These are phyloP conservation scores for Yamadazyma buinensis DNA, from an alignment of 1,139 yeast genomes.

Conservation along the genomic window DNA sequence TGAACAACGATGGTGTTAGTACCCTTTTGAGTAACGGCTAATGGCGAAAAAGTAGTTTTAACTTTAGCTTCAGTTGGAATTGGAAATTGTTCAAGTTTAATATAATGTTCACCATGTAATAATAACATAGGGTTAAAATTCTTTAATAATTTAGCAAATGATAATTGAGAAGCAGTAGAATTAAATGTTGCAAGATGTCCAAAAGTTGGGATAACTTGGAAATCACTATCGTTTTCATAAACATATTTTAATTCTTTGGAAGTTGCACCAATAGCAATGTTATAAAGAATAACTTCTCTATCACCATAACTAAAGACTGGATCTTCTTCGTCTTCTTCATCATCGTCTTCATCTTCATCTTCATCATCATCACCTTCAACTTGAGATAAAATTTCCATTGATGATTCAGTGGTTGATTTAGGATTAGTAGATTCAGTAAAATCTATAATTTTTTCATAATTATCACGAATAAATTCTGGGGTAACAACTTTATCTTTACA, in stretches of 20 bases:
- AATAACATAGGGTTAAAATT: constrained; percentile 87
- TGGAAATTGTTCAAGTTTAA: constrained; percentile 75
- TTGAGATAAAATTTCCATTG: constrained; percentile 71
- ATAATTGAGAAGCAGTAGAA: constrained; percentile 48
- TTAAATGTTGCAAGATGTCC: constrained; percentile 78
- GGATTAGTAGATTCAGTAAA: constrained; percentile 65
- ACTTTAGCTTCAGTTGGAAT: constrained; percentile 70
- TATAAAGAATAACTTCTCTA: constrained; percentile 78
- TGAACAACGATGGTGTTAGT: constrained; percentile 80
- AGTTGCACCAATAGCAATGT: constrained; percentile 85
- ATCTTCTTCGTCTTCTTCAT: constrained; percentile 51
- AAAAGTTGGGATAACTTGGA: constrained; percentile 88
- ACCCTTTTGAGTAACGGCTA: constrained; percentile 81
- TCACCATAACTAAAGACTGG: constrained; percentile 50
- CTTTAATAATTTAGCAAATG: constrained; percentile 58
- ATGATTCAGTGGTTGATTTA: constrained; percentile 67
- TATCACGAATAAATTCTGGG: constrained; percentile 68
- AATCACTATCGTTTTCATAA: constrained; percentile 73
- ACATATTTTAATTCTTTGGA: constrained; percentile 73
- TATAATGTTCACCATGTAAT: constrained; percentile 93
- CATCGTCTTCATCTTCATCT: constrained; percentile 45
- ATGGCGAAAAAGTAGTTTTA: constrained; percentile 60
- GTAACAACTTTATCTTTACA: constrained; percentile 51
- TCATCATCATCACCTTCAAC: constrained; percentile 53
- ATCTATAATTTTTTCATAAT: constrained; percentile 64